Base-by-base conservation (phyloP, 2,329 filamentous ascomycete species). In the Botryotinia calthae region DNA sequence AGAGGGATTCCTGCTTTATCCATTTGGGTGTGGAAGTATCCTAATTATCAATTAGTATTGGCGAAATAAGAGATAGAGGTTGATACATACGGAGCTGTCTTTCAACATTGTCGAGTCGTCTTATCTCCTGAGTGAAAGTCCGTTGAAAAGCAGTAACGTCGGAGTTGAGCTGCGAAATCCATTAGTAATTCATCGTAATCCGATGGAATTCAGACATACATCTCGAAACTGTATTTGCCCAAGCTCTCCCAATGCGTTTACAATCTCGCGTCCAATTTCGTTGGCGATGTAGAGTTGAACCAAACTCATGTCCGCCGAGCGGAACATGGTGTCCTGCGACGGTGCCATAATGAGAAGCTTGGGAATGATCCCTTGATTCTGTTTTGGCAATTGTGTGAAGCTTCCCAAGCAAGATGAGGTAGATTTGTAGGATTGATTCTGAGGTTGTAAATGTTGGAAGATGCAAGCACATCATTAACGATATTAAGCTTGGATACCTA, bases 261-360 rank as follows among this genome's bases (percentile, higher is more conserved):
- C 95, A 79, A 98, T 95, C 86, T 99, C 97, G 82, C 96, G 91
- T 79, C 96, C 95, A 79, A 99, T 98, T 87, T 99, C 96, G 82
- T 98, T 98, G 81, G 96, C 94, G 81, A 99, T 97, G 85, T 98
- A 99, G 81, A 99, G 92, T 90, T 99, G 96, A 81, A 97, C 97
- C 91, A 99, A 92, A 88, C 94, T 98, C 96, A 99, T 99, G 84
- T 98, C 93, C 93, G 94, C 93, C 82, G 96, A 99, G 89, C 97
- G 95, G 91, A 99, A 98, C 87, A 98, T 93, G 84, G 95, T 97
- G 86, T 98, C 94, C 85, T 93, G 85, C 82, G 86, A 84, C 78
- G 87, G 86, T 83, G 88, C 89, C 90, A 91, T 92, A 77, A 77
- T 70, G 75, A 76, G 73, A 73, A 74, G 73, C 74, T 73, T 68